Evolutionary conservation across 805 yeast genomes (phyloP), one percentile per base, ranked within the genome.

Genomic region (Cephaloascus albidus): DNA sequence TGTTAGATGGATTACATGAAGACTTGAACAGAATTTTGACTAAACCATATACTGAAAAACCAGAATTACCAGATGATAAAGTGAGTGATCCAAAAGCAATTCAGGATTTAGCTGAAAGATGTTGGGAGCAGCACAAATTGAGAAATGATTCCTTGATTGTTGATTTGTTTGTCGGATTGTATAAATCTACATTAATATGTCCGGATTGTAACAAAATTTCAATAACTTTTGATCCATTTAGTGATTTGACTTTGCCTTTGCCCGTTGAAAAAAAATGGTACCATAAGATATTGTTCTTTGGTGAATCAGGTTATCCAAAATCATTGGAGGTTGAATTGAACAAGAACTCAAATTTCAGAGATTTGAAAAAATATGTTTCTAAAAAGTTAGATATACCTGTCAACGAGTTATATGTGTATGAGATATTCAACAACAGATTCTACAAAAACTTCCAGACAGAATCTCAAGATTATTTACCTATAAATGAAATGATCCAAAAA

Each of bases 161-260:
- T 19, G 97, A 93, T 54, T 63, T 93, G 32, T 93, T 90, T 64
- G 84, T 89, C 8, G 97, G 97, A 0, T 54, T 87, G 51, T 93
- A 90, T 57, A 85, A 89, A 58, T 87, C 96, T 2, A 88, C 96
- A 0, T 65, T 93, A 40, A 71, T 82, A 10, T 90, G 98, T 54
- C 97, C 97, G 0, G 78, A 62, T 6, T 93, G 98, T 59, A 55
- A 70, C 16, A 81, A 81, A 48, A 74, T 85, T 5, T 82, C 94
- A 20, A 72, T 90, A 19, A 89, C 97, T 0, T 93, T 89, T 61
- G 98, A 90, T 56, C 97, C 98, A 0, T 90, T 78, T 53, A 86
- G 79, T 60, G 96, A 88, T 53, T 62, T 90, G 46, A 88, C 98
- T 0, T 62, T 90, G 35, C 97, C 97, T 0, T 65, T 90, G 18